Base-by-base conservation (phyloP, 805 yeast genomes). In the Priceomyces melissophilus region DNA sequence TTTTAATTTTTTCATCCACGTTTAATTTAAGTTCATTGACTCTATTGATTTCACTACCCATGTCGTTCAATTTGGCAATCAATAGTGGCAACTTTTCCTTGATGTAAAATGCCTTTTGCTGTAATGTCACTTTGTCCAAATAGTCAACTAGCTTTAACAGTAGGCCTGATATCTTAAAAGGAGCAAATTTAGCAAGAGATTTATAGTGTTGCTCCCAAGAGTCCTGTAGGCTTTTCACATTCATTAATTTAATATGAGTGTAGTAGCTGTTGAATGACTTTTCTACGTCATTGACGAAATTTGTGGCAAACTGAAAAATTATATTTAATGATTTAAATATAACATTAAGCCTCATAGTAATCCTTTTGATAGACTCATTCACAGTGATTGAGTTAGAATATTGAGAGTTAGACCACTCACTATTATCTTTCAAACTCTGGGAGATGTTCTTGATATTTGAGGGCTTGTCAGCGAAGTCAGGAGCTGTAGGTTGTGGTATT, bases 381-480 rank as follows among this genome's bases (percentile, higher is more conserved):
- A 68, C 52, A 34, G 64, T 49, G 23, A 58, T 17, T 37, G 72
- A 50, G 44, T 74, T 76, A 1, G 71, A 67, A 29, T 66, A 60
- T 14, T 77, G 46, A 1, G 77, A 73, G 16, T 70, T 63, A 12
- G 76, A 57, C 83, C 83, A 79, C 0, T 74, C 75, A n/a, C 71
- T 59, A 47, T 75, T 73, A 1, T 70, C 53, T 6, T 74, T 70
- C n/a, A 77, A 46, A 9, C 65, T 50, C 23, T 69, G 60, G 1
- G 62, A 45, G 16, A 67, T 50, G 7, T 49, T 38, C 34, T 59
- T 61, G 30, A 49, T 44, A 20, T 47, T 42, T 20, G 32, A 38
- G 10, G 33, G 27, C 10, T 23, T 40, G 10, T 15, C 35, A 12
- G 34, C 37, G 27, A 43, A 17, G 3, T 14, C 10, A 4, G 44